Base-by-base conservation (phyloP, 192 early-diverging fungal genomes). In the Coemansia pectinata region DNA sequence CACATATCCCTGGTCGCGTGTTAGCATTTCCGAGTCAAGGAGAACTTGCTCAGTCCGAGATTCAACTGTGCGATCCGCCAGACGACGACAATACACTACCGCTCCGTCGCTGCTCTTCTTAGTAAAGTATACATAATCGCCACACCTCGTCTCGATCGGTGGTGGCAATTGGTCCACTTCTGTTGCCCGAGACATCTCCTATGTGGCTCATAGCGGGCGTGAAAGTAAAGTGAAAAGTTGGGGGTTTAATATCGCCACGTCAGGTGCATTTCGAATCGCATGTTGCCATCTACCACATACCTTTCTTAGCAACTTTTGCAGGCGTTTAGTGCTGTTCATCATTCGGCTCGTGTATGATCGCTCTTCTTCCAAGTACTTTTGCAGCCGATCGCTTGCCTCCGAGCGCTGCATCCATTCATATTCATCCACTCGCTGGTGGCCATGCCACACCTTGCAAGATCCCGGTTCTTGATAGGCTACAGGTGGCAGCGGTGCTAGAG, bases 341-440 rank as follows among this genome's bases (percentile, higher is more conserved):
- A 66, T 39, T 10, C n/a, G 62, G 2, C 34, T 59, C 9, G 81
- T 71, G 58, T 84, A 84, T n/a, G n/a, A 27, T 6, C 60, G 69
- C 50, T 84, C 81, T 14, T 66, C 47, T 1, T 67, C 48, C 12
- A 84, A 50, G 36, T 84, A 84, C 11, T 52, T 48, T 7, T 21
- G 47, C 39, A 84, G 73, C 36, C 44, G 70, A 19, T 17, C 12
- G 6, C 36, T 45, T 34, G 39, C 34, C 62, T 75, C 52, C 7
- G 73, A 70, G 4, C 57, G 62, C 41, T 84, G 81, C 77, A 84
- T 78, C 81, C 81, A 84, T 15, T 70, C 62, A 38, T 76, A 84
- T 36, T 78, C 76, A 38, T 84, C 81, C 1, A 19, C n/a, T 25
- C 81, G 81, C 10, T 39, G 42, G 38, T 23, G 41, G 6, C 73